A percentile compares a stretch with the other conserved stretches of the same genome.
phyloP scores from a whole-genome alignment of 176 grass and related monocot genomes.

The Saccharum officinarum region DNA sequence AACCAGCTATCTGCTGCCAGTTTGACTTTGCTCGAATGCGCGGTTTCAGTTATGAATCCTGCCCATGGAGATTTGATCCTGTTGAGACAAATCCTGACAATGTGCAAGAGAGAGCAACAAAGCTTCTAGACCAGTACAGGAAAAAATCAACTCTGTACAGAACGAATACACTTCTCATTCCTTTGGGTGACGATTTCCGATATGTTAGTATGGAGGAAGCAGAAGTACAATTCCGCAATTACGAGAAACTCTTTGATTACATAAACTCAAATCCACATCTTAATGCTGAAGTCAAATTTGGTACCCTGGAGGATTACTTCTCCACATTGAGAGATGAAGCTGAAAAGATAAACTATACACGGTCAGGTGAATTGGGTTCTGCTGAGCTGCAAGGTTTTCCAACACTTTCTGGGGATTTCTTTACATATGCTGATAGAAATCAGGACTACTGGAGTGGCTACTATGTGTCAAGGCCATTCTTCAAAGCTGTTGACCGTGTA shows the following conservation, averaged over 20 bases:
- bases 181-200: constrained; percentile 96
- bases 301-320: constrained; percentile 98
- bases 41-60: constrained; percentile 75
- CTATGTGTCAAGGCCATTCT: constrained; percentile 95
- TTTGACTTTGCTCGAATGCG: constrained; percentile 97
- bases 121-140: constrained; percentile 92
- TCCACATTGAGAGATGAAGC: constrained; percentile 75
- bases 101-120: constrained; percentile 82
- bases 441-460: constrained; percentile 99
- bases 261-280: constrained; percentile 82
- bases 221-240: constrained; percentile 92
- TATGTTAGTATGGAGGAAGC: constrained; percentile 89
- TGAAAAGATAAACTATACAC: constrained; percentile 86
- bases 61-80: constrained; percentile 83
- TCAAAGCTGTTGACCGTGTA: constrained; percentile 94
- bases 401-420: constrained; percentile 97
- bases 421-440: constrained; percentile 96
- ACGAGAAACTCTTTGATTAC: constrained; percentile 93
- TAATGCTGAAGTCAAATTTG: constrained; percentile 92
- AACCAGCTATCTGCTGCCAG: constrained; percentile 98
- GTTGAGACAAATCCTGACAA: constrained; percentile 79
- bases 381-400: constrained; percentile 82
- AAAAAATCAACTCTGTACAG: constrained; percentile 96
- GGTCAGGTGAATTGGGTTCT: constrained; percentile 75
- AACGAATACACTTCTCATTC: constrained; percentile 94